These are phyloP conservation scores for Sinapis alba DNA, from an alignment of 441 rosid genomes.

Conservation along the genomic window DNA sequence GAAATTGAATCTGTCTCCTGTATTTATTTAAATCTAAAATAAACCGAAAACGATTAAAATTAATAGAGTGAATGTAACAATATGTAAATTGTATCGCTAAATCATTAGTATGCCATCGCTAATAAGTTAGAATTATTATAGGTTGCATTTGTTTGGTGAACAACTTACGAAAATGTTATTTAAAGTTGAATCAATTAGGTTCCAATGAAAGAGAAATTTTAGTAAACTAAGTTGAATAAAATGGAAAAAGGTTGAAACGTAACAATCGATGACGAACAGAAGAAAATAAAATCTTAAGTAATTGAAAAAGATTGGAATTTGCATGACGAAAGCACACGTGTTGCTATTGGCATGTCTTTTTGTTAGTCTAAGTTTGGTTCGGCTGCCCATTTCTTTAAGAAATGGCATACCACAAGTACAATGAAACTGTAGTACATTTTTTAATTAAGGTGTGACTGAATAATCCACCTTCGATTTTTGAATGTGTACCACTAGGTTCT, in stretches of 20 bases:
- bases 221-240: constrained; percentile 26
- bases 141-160: constrained; percentile 38
- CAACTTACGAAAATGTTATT: constrained; percentile 34
- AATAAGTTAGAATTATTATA: constrained; percentile 18
- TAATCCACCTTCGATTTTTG: background rate
- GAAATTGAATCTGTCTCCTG: background rate
- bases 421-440: background rate
- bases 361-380: constrained; percentile 23
- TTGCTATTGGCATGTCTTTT: constrained; percentile 12
- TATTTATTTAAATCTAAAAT: background rate
- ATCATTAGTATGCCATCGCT: background rate
- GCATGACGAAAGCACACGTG: constrained; percentile 35
- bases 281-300: background rate
- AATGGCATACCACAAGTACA: constrained; percentile 7
- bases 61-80: background rate
- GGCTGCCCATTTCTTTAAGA: constrained; percentile 23
- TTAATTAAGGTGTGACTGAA: background rate
- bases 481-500: background rate
- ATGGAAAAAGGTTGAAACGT: constrained; percentile 33
- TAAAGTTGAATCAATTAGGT: constrained; percentile 20
- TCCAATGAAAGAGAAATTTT: constrained; percentile 6
- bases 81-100: background rate
- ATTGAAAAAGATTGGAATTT: background rate
- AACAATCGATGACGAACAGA: constrained; percentile 22
- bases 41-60: background rate